Percentiles rank a stretch among this genome's conserved stretches.
Conservation (phyloP, 495 filamentous ascomycete species). For the Penicillium roqueforti region DNA sequence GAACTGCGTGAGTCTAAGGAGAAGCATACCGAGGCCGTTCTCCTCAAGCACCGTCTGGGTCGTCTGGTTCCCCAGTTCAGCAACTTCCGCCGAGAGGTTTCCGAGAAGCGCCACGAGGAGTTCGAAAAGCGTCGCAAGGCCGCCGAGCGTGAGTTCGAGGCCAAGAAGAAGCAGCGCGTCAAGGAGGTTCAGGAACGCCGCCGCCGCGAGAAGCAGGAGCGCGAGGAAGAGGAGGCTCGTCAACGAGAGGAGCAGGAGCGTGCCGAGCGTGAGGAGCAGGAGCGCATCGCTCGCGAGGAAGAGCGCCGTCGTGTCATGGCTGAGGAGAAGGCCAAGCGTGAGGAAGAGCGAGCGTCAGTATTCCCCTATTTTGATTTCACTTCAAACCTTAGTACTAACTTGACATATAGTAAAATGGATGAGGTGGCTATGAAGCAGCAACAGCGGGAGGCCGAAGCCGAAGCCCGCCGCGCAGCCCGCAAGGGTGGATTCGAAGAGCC, state of each 20-base stretch:
- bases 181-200: conserved; percentile 76
- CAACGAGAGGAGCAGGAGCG: conserved; percentile 82
- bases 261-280: conserved; percentile 71
- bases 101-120: conserved; percentile 83
- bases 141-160: conserved; percentile 84
- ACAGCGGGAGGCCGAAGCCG: conserved; percentile 66
- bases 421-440: conserved; percentile 60
- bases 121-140: conserved; percentile 89
- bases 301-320: conserved; percentile 57
- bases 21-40: conserved; percentile 86
- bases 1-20: conserved; percentile 72
- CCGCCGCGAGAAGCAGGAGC: conserved; percentile 70
- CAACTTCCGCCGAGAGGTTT: conserved; percentile 71
- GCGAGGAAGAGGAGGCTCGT: conserved; percentile 71
- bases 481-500: conserved; percentile 47
- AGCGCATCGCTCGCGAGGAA: conserved; percentile 69
- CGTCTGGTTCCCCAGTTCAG: conserved; percentile 79
- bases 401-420: conserved; percentile 53
- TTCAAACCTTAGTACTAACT: conserved; percentile 1
- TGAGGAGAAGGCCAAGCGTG: conserved; percentile 74
- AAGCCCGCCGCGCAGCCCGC: conserved; percentile 51
- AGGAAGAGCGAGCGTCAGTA: conserved; percentile 74
- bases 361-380: conserved; percentile 16
- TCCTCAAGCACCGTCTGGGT: conserved; percentile 84
- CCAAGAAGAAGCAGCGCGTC: conserved; percentile 78